Conservation (phyloP, 2,329 filamentous ascomycete genomes). For the Aspergillus japonicus region DNA sequence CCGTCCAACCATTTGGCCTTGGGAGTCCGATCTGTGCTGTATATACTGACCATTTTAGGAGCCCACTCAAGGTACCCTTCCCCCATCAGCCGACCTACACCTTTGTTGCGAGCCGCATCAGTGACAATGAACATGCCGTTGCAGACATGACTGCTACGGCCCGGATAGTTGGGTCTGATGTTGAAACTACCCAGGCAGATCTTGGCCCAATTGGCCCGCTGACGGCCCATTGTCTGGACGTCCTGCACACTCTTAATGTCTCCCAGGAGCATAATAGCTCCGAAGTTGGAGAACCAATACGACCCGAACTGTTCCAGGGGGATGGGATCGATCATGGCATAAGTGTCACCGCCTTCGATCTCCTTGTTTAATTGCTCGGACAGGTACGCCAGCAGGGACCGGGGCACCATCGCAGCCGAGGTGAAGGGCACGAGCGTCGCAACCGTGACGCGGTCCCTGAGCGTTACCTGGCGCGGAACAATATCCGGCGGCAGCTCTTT, state of each 20-base stretch:
- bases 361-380: slow-evolving; percentile 84
- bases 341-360: slow-evolving; percentile 88
- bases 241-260: slow-evolving; percentile 65
- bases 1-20: neutral
- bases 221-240: slow-evolving; percentile 48
- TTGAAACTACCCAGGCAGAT: slow-evolving; percentile 88
- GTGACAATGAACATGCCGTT: slow-evolving; percentile 74
- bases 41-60: slow-evolving; percentile 55
- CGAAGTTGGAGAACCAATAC: slow-evolving; percentile 92
- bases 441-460: slow-evolving; percentile 78
- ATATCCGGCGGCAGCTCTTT: slow-evolving; percentile 65
- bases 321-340: slow-evolving; percentile 80
- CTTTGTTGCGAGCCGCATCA: slow-evolving; percentile 69
- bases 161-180: slow-evolving; percentile 91
- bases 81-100: slow-evolving; percentile 73
- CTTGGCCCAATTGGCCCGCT: slow-evolving; percentile 70
- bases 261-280: slow-evolving; percentile 81
- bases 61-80: slow-evolving; percentile 77
- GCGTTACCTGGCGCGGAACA: slow-evolving; percentile 71
- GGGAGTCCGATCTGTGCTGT: neutral
- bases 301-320: slow-evolving; percentile 70
- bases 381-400: slow-evolving; percentile 71
- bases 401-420: slow-evolving; percentile 72
- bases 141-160: slow-evolving; percentile 85
- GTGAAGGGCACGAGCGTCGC: slow-evolving; percentile 82